phyloP scores from a whole-genome alignment of 1,139 yeast species.

The Nakaseomyces bracarensis region DNA sequence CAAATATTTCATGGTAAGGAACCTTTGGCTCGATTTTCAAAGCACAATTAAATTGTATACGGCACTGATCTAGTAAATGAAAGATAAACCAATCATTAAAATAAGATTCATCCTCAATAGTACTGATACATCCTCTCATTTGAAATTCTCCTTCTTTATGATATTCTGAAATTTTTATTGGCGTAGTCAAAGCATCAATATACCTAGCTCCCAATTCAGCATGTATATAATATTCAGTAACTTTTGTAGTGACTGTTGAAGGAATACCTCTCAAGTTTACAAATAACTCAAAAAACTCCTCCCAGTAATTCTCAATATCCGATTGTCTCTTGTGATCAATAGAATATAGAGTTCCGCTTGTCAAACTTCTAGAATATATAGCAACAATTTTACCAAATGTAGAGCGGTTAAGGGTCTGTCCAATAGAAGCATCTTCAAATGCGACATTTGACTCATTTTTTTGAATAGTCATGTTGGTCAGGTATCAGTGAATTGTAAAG shows the following conservation, averaged over 20 bases:
- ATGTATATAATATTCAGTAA: slow-evolving; percentile 21
- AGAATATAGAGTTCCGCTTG: slow-evolving; percentile 17
- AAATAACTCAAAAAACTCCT: slow-evolving; percentile 12
- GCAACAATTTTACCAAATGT: slow-evolving; percentile 34
- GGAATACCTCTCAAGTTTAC: slow-evolving; percentile 8
- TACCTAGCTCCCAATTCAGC: slow-evolving; percentile 17
- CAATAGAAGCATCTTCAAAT: slow-evolving; percentile 7
- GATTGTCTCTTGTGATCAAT: slow-evolving; percentile 30
- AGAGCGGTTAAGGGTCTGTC: slow-evolving; percentile 26
- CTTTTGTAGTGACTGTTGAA: slow-evolving; percentile 14
- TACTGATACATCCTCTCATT: slow-evolving; percentile 32
- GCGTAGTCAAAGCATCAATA: slow-evolving; percentile 16
- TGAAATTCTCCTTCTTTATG: slow-evolving; percentile 26
- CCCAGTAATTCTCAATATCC: slow-evolving; percentile 27
- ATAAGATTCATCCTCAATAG: slow-evolving; percentile 24
- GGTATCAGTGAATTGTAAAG: no score
- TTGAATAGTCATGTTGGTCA: background rate
- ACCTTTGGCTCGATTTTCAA: slow-evolving; percentile 13
- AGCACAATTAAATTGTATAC: slow-evolving; percentile 20
- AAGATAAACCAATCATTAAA: slow-evolving; percentile 36
- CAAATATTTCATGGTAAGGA: slow-evolving; percentile 28
- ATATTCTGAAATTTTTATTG: slow-evolving; percentile 30
- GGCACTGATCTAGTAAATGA: slow-evolving; percentile 32
- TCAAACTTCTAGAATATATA: slow-evolving; percentile 29
- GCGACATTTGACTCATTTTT: background rate